Percentiles rank a stretch among this genome's conserved stretches.
phyloP scores from a whole-genome alignment of 441 rosid genomes.

The Pelargonium myrrhifolium region DNA sequence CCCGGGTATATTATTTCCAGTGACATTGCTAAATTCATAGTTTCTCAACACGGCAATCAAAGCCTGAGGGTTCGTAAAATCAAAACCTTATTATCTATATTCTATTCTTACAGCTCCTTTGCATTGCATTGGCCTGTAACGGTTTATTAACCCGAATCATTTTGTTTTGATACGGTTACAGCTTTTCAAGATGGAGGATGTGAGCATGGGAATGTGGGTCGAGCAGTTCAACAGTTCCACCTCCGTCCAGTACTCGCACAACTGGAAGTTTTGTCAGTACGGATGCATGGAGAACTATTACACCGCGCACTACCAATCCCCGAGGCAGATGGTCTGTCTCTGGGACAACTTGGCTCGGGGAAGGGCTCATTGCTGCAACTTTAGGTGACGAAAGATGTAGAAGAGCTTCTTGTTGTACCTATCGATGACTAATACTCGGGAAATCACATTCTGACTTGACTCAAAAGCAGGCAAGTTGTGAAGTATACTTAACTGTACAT shows the following conservation, averaged over 20 bases:
- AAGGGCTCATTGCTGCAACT: slow-evolving; percentile 71
- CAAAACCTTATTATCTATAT: background rate
- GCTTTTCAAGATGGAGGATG: slow-evolving; percentile 99
- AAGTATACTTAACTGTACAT: too few relatives aligned
- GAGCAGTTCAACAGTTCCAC: slow-evolving; percentile 60
- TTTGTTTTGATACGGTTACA: slow-evolving; percentile 24
- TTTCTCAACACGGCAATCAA: slow-evolving; percentile 47
- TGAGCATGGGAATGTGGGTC: slow-evolving; percentile 99
- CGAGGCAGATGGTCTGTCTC: slow-evolving; percentile 83
- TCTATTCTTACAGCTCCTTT: background rate
- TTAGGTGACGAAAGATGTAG: slow-evolving; percentile 38
- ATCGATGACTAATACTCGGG: too few relatives aligned
- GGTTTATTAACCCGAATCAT: background rate
- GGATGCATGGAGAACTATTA: slow-evolving; percentile 84
- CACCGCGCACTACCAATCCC: slow-evolving; percentile 96
- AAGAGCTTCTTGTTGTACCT: too few relatives aligned
- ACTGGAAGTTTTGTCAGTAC: slow-evolving; percentile 89
- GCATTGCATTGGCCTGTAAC: too few relatives aligned
- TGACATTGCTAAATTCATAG: slow-evolving; percentile 59
- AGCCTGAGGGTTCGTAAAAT: slow-evolving; percentile 58
- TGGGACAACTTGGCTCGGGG: slow-evolving; percentile 86
- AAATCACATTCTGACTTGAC: too few relatives aligned
- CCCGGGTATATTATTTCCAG: slow-evolving; percentile 83
- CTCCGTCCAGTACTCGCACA: slow-evolving; percentile 78
- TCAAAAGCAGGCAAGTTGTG: too few relatives aligned